phyloP scores from a whole-genome alignment of 495 filamentous ascomycete genomes.

The Penicillium verhagenii region DNA sequence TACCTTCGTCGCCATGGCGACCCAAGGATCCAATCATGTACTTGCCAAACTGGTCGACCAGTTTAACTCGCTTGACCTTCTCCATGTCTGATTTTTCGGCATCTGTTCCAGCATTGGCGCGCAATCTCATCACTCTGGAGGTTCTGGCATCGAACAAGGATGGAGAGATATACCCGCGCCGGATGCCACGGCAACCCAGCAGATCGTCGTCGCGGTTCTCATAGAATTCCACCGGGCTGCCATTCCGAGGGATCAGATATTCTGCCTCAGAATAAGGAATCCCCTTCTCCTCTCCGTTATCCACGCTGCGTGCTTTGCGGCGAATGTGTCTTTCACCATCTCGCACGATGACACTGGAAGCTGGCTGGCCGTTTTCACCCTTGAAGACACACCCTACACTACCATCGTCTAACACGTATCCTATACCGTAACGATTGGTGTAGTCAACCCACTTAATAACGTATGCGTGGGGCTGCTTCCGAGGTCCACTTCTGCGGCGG shows the following conservation, averaged over 20 bases:
- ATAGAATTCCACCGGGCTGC: constrained; percentile 72
- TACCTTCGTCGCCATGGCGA: constrained; percentile 44
- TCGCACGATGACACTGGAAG: constrained; percentile 67
- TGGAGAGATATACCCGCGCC: constrained; percentile 58
- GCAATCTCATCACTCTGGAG: constrained; percentile 41
- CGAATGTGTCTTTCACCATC: constrained; percentile 55
- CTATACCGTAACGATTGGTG: constrained; percentile 84
- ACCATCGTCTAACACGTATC: constrained; percentile 82
- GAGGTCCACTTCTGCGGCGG: constrained; percentile 31
- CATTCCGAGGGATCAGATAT: constrained; percentile 63
- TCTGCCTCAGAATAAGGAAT: constrained; percentile 59
- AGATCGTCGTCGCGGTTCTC: constrained; percentile 62
- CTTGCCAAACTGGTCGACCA: constrained; percentile 90
- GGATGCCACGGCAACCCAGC: constrained; percentile 54
- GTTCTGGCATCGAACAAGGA: constrained; percentile 51
- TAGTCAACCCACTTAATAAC: constrained; percentile 96
- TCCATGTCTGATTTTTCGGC: constrained; percentile 58
- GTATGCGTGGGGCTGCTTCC: constrained; percentile 43
- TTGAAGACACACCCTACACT: constrained; percentile 81
- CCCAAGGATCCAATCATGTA: constrained; percentile 77
- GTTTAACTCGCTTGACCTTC: constrained; percentile 68
- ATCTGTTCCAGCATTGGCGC: constrained; percentile 51
- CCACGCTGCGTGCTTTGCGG: constrained; percentile 52
- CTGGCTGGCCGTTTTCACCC: constrained; percentile 58
- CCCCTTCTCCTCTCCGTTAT: constrained; percentile 49